These are phyloP conservation scores for Podospora anserina DNA, from an alignment of 495 filamentous ascomycete genomes.

Conservation along the genomic window DNA sequence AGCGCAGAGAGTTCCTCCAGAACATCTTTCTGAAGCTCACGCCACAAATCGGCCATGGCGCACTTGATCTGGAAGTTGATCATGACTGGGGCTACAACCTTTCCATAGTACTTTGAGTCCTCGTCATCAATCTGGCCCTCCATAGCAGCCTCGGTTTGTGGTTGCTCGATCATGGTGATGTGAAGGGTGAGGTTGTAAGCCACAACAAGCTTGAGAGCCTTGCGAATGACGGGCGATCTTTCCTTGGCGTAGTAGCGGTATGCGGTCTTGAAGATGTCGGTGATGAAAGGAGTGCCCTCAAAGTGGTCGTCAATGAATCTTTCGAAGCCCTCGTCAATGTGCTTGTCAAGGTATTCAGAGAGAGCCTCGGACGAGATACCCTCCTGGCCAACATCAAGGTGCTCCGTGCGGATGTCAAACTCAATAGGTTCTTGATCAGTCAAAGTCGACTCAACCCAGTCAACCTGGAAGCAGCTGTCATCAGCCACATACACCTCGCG, in stretches of 20 bases:
- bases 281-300: conserved; percentile 87
- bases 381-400: conserved; percentile 77
- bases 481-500: conserved; percentile 88
- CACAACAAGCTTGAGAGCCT: conserved; percentile 84
- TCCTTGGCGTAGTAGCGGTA: conserved; percentile 84
- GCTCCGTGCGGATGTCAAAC: conserved; percentile 81
- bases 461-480: conserved; percentile 84
- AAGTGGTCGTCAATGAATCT: conserved; percentile 92
- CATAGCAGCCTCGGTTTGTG: conserved; percentile 73
- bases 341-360: conserved; percentile 85
- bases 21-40: conserved; percentile 89
- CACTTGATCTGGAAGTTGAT: conserved; percentile 98
- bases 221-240: conserved; percentile 78
- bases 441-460: conserved; percentile 80
- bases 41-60: conserved; percentile 93
- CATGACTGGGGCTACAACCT: conserved; percentile 89
- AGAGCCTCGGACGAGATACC: conserved; percentile 73
- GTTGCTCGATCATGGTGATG: conserved; percentile 85
- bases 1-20: conserved; percentile 84
- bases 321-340: conserved; percentile 85
- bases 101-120: conserved; percentile 76
- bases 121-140: conserved; percentile 75
- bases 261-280: conserved; percentile 89
- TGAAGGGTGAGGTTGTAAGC: conserved; percentile 91
- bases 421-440: conserved; percentile 62